Evolutionary conservation across 352 stramenopile species (phyloP).

Genomic region (Blastocystis sp.): DNA sequence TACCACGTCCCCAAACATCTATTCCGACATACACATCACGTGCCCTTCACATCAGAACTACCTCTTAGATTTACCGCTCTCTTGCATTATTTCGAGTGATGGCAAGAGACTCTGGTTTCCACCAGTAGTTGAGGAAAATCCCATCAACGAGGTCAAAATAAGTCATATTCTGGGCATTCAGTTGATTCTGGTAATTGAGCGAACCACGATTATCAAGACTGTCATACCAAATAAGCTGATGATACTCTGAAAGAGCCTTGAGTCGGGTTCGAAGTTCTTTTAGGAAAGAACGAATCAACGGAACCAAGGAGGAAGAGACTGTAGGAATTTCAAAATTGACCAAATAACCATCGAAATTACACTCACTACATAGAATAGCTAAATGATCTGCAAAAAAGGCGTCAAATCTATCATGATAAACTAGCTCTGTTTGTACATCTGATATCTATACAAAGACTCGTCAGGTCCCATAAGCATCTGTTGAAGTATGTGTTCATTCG

Average conservation of each 20-base stretch:
- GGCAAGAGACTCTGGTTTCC: not conserved
- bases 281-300: not conserved
- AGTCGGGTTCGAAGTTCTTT: not conserved
- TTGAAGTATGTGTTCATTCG: not conserved
- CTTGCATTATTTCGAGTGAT: not conserved
- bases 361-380: not conserved
- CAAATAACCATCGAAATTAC: conserved; percentile 39
- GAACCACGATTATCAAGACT: not conserved
- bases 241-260: not conserved
- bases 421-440: not conserved
- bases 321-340: conserved; percentile 37
- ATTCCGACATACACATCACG: conserved; percentile 28
- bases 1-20: conserved; percentile 27
- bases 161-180: not conserved
- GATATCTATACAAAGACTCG: not conserved
- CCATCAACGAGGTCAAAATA: conserved; percentile 9
- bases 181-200: conserved; percentile 56
- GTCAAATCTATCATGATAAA: not conserved
- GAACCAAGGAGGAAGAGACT: not conserved
- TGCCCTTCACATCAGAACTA: not conserved
- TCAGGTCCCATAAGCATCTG: conserved; percentile 31
- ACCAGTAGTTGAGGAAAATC: conserved; percentile 55
- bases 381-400: conserved; percentile 38
- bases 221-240: conserved; percentile 41
- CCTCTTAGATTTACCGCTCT: not conserved